Evolutionary conservation across 2,329 filamentous ascomycete species (phyloP), one percentile per base, ranked within the genome.

Genomic region (Phaeoacremonium minimum): DNA sequence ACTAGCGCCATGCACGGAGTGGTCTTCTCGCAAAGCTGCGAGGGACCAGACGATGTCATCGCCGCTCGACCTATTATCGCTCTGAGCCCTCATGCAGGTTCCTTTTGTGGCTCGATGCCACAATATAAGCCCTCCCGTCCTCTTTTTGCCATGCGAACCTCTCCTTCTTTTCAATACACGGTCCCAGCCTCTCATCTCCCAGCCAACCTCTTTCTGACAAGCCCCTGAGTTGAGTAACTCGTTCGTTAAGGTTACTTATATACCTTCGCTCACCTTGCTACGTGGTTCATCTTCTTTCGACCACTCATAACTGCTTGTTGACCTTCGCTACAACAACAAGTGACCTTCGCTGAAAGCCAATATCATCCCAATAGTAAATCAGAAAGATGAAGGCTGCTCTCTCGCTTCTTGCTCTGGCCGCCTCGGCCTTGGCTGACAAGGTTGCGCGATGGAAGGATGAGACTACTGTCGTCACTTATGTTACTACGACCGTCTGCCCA

Each of bases 401-500:
- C 32, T 51, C 57, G 15, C 42, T 60, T 36, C 18, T 60, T 28
- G 49, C 48, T 36, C 44, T 60, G 18, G 52, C 50, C 42, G 44
- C 46, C 28, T 47, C 57, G 36, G 46, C 49, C 33, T 18, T 58
- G 34, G 53, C 48, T 7, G 46, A 44, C 38, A 49, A 51, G 32
- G 34, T 49, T 18, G 44, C 46, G 7, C 37, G 36, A 13, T 30
- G 36, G 38, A 37, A 30, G 15, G 35, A 35, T 11, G 46, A 40
- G 32, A 54, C 51, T 4, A 48, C 51, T 13, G 33, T 41, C 11
- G 19, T 33, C 15, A 66, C 56, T 36, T 67, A 67, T 40, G 61
- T 58, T 32, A 67, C 62, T 15, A 58, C 63, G 11, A 69, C 66
- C 4, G 56, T 66, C 33, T 73, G 69, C 49, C 68, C 69, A 9